phyloP scores from a whole-genome alignment of 805 yeast genomes.

The Barnettozyma pratensis region DNA sequence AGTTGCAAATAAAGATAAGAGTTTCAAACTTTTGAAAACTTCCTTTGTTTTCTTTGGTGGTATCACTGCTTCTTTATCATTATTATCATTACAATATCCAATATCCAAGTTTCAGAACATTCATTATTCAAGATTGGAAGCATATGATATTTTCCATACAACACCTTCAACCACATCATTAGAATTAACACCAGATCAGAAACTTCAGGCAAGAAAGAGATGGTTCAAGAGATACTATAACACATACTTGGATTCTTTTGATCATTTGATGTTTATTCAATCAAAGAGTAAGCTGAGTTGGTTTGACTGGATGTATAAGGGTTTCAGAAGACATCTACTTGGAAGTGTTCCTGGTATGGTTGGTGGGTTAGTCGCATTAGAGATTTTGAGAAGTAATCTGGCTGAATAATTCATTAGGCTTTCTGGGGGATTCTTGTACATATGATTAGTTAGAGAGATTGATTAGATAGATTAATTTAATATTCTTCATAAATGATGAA shows the following conservation, averaged over 20 bases:
- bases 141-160: slow-evolving; percentile 56
- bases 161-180: slow-evolving; percentile 21
- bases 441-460: background rate
- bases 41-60: slow-evolving; percentile 78
- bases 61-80: slow-evolving; percentile 73
- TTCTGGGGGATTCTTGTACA: no score
- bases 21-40: slow-evolving; percentile 50
- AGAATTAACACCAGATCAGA: slow-evolving; percentile 6
- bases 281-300: slow-evolving; percentile 51
- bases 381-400: slow-evolving; percentile 56
- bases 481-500: background rate
- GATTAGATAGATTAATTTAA: background rate
- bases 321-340: slow-evolving; percentile 66
- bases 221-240: slow-evolving; percentile 50
- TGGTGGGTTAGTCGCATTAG: slow-evolving; percentile 78
- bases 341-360: slow-evolving; percentile 86
- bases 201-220: slow-evolving; percentile 5
- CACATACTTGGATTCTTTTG: slow-evolving; percentile 71
- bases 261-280: slow-evolving; percentile 51
- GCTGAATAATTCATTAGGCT: slow-evolving; percentile 9
- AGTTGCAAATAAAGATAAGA: slow-evolving; percentile 23
- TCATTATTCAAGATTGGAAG: slow-evolving; percentile 75
- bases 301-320: slow-evolving; percentile 69
- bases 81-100: slow-evolving; percentile 81
- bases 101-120: slow-evolving; percentile 72